Evolutionary conservation across 176 grass and related monocot species (phyloP), one percentile per base, ranked within the genome.

Genomic region (Puccinellia tenuiflora): DNA sequence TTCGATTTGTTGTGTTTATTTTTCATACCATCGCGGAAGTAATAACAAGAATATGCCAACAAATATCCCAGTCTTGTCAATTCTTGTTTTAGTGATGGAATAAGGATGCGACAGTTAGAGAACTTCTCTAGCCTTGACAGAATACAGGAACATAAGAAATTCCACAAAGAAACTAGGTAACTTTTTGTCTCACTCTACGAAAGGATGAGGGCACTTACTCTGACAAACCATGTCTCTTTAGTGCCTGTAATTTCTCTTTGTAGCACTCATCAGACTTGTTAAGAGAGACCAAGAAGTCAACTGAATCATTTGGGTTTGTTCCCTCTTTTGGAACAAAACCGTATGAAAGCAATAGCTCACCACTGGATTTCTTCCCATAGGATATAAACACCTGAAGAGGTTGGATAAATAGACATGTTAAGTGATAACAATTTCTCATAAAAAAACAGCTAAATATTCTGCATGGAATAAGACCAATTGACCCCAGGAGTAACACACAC

Each of bases 311-410:
- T 85, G 92, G 96, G 63, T 98, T 98, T 78, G 92, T 91, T 78
- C 96, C 96, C 63, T 93, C 96, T 84, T 91, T 98, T 45, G 96
- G 89, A 64, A 98, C 92, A 88, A 98, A 98, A 79, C 96, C 96
- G 86, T 98, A 95, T 76, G 96, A 98, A 79, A 95, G 92, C 89
- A 98, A 92, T 79, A 98, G 79, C 72, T 98, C 96, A 63, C 96
- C 96, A 68, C 87, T 95, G 64, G 96, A 95, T 86, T 98, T 98
- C 85, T 93, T 98, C 8, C 92, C 91, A 14, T 95, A 98, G 18
- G 96, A 98, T 90, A 98, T 98, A 81, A 95, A 98, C 57, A 98
- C 93, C 96, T 98, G 76, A 53, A 68, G 47, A 83, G 3, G 2
- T 56, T 26, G 90, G 76, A 78, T 65, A 82, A 83, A 30, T 6